Evolutionary conservation across 306 rosid genomes (phyloP).

Genomic region (Ammopiptanthus mongolicus): DNA sequence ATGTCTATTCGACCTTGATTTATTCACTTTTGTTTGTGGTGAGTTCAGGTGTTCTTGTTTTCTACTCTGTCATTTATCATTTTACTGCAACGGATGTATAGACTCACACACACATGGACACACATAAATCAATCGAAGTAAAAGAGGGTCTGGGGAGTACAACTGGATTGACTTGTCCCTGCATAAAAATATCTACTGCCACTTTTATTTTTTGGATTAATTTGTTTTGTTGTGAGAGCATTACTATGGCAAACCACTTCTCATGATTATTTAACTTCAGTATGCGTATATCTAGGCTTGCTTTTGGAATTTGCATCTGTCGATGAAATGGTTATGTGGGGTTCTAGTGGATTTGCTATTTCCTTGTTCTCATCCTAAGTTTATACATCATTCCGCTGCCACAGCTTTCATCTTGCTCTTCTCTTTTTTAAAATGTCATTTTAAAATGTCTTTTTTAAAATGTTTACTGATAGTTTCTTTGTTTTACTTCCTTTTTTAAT

Average conservation of each 20-base stretch:
- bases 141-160: not conserved
- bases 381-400: not conserved
- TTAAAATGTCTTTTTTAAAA: not conserved
- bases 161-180: not conserved
- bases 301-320: not conserved
- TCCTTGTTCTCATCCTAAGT: not conserved
- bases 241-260: not conserved
- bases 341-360: not conserved
- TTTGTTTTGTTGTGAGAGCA: constrained; percentile 4
- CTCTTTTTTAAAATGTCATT: not conserved
- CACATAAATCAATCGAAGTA: constrained; percentile 4
- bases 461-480: not conserved
- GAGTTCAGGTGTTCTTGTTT: constrained; percentile 9
- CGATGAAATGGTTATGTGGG: not conserved
- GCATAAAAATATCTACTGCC: not conserved
- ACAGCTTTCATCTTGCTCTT: not conserved
- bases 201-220: not conserved
- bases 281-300: not conserved
- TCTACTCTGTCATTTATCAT: not conserved
- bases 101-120: not conserved
- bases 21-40: not conserved
- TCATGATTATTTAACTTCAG: not conserved
- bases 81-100: not conserved
- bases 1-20: constrained; percentile 8
- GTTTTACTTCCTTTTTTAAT: not conserved